Percentiles rank a stretch among this genome's conserved stretches.
Conservation (phyloP, 2,329 filamentous ascomycete genomes). For the Ophiosphaerella narmari region DNA sequence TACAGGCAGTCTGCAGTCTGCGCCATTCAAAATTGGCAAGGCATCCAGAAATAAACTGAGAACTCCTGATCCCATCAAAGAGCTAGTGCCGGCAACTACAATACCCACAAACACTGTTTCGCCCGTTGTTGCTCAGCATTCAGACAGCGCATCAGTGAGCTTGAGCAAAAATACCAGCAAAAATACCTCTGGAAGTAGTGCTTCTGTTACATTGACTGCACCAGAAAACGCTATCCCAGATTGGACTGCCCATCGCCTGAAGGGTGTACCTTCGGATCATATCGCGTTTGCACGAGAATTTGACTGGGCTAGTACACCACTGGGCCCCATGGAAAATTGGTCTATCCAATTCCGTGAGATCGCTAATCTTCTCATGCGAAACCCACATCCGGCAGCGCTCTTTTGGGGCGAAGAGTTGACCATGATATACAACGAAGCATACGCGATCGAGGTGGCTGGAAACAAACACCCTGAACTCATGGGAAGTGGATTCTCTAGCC, state of each 20-base stretch:
- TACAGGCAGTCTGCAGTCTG: conserved; percentile 8
- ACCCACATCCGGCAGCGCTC: conserved; percentile 34
- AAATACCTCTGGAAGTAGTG: conserved; percentile 17
- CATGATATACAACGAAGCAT: conserved; percentile 47
- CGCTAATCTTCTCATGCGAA: conserved; percentile 37
- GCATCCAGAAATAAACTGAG: not conserved
- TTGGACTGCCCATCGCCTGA: conserved; percentile 29
- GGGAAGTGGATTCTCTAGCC: conserved; percentile 39
- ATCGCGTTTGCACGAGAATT: conserved; percentile 47
- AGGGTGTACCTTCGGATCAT: conserved; percentile 36
- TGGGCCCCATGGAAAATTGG: conserved; percentile 57
- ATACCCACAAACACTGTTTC: conserved; percentile 1
- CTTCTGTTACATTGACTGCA: conserved; percentile 26
- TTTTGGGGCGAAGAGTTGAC: conserved; percentile 51
- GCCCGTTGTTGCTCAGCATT: conserved; percentile 4
- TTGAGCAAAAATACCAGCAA: conserved; percentile 23
- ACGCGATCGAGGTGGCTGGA: conserved; percentile 39
- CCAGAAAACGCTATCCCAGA: conserved; percentile 33
- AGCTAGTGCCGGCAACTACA: conserved; percentile 7
- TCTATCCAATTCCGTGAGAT: conserved; percentile 53
- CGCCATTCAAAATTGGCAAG: not conserved
- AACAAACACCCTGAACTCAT: conserved; percentile 36
- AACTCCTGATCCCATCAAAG: conserved; percentile 4
- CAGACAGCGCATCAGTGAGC: conserved; percentile 9
- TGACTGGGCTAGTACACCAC: conserved; percentile 54